Conservation (phyloP, 2,329 filamentous ascomycete species). For the Aureobasidium sp. region DNA sequence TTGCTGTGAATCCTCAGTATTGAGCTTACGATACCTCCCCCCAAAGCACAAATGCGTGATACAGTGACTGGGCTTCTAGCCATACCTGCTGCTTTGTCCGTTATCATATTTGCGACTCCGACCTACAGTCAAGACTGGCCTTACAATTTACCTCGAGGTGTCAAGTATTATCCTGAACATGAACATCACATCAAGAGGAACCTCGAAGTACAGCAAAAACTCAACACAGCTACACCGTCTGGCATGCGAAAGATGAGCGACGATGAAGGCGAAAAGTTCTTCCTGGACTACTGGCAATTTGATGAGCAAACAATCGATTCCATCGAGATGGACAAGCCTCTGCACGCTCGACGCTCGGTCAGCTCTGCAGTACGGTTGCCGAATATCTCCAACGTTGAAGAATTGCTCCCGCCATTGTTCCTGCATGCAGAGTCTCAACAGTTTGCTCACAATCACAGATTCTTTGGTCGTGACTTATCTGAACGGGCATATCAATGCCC, state of each 20-base stretch:
- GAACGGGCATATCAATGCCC: slow-evolving; percentile 59
- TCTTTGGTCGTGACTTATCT: slow-evolving; percentile 27
- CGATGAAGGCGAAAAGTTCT: slow-evolving; percentile 65
- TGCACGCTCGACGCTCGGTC: background rate
- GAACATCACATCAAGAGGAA: slow-evolving; percentile 34
- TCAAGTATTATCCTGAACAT: slow-evolving; percentile 41
- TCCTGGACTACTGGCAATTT: slow-evolving; percentile 54
- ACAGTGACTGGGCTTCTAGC: background rate
- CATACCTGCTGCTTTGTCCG: background rate
- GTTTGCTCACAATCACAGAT: slow-evolving; percentile 5
- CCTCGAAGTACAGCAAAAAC: slow-evolving; percentile 31
- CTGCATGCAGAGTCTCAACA: slow-evolving; percentile 32
- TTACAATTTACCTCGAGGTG: slow-evolving; percentile 36
- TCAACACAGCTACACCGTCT: slow-evolving; percentile 37
- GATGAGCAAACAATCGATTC: slow-evolving; percentile 19
- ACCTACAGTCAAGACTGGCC: slow-evolving; percentile 34
- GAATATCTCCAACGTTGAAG: background rate
- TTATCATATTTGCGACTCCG: background rate
- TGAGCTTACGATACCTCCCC: background rate
- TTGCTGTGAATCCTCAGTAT: background rate
- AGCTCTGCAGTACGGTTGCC: slow-evolving; percentile 3
- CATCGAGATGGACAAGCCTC: background rate
- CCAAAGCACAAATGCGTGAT: background rate
- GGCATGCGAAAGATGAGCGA: slow-evolving; percentile 64
- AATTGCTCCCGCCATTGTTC: slow-evolving; percentile 44